These are phyloP conservation scores for Aplosporella prunicola DNA, from an alignment of 2,329 filamentous ascomycete genomes.

Conservation along the genomic window DNA sequence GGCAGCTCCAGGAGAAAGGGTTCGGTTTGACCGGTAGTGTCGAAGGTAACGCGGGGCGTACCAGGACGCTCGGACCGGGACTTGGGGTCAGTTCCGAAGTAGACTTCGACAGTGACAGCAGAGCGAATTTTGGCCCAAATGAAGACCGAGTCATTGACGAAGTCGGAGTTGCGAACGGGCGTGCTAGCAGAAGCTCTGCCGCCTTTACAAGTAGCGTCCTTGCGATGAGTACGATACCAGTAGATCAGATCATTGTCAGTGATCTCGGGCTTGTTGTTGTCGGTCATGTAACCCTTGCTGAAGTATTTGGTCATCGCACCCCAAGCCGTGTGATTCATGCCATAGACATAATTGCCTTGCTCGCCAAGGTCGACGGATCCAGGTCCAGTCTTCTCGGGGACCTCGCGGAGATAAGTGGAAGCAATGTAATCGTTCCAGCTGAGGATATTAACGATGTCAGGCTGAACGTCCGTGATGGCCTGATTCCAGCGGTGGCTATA, in stretches of 20 bases:
- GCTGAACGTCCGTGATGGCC: conserved; percentile 19
- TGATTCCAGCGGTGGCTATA: conserved; percentile 21
- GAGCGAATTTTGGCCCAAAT: conserved; percentile 27
- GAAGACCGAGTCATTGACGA: conserved; percentile 28
- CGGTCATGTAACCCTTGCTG: conserved; percentile 27
- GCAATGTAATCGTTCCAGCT: conserved; percentile 33
- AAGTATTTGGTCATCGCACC: conserved; percentile 31
- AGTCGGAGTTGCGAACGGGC: conserved; percentile 20
- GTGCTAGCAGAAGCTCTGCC: conserved; percentile 17
- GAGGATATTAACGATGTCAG: conserved; percentile 31
- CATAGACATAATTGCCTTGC: conserved; percentile 27
- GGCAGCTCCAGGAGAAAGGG: conserved; percentile 5
- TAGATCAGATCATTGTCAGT: conserved; percentile 28
- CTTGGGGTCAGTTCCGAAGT: conserved; percentile 1
- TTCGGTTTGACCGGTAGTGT: conserved; percentile 3
- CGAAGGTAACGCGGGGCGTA: conserved; percentile 6
- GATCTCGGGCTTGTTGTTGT: conserved; percentile 21
- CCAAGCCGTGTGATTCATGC: conserved; percentile 29
- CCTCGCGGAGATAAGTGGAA: conserved; percentile 31
- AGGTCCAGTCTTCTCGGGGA: conserved; percentile 21
- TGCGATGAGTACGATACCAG: conserved; percentile 32
- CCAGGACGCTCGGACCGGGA: conserved; percentile 1
- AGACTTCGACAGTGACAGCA: conserved; percentile 9
- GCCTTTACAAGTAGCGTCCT: conserved; percentile 22
- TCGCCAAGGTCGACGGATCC: conserved; percentile 14